Base-by-base conservation (phyloP, 805 yeast species). In the Saturnispora serradocipensis region DNA sequence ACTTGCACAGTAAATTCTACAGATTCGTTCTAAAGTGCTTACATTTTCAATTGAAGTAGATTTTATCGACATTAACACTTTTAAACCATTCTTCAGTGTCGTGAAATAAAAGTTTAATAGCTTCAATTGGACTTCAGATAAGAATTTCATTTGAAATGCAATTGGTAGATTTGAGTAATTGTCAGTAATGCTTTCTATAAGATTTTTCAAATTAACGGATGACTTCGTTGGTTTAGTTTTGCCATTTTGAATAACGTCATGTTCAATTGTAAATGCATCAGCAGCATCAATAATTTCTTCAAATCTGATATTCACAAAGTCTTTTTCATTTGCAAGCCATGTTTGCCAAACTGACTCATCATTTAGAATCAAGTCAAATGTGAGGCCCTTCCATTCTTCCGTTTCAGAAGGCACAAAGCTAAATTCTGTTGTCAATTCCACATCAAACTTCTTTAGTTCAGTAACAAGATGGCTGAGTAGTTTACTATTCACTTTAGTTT, bases 141-240 rank as follows among this genome's bases (percentile, higher is more conserved):
- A 68, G 55, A 80, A 81, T 56, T 75, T 73, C 51, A 81, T 67
- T 54, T 82, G 81, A 56, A 72, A 78, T 44, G 75, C 74, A 16
- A 76, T 73, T 25, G 72, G 71, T 54, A 81, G 70, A 25, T 81
- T 70, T 36, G 69, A 69, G 65, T 80, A 81, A 54, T 78, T 81
- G 15, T 70, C 69, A 3, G 82, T 80, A 49, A 82, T 71, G 45
- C 76, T 75, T 55, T 80, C 80, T 22, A 85, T 65, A 42, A 86
- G 63, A 57, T 80, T 81, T 43, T 72, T 72, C 54, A 85, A 62
- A 46, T 78, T 76, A 38, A 74, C 69, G 0, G 89, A 80, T 1
- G 88, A 77, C 54, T 75, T 75, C 0, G 88, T 83, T 0, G 91
- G 89, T 54, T 74, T 75, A 0, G 80, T 72, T 48, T 65, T 64